These are phyloP conservation scores for Penicillium decumbens DNA, from an alignment of 2,329 filamentous ascomycete species.

Conservation along the genomic window DNA sequence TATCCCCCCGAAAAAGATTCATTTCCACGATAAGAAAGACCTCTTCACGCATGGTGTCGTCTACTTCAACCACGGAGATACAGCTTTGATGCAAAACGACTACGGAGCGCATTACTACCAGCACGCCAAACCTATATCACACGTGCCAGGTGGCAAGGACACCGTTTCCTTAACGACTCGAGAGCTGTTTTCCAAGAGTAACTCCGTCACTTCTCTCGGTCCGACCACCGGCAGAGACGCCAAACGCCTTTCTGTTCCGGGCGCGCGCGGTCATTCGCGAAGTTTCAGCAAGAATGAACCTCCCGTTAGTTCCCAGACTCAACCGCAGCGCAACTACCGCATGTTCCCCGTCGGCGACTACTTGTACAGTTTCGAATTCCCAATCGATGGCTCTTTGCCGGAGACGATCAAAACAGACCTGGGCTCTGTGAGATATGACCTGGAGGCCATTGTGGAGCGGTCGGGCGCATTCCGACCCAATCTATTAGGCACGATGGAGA, in stretches of 20 bases:
- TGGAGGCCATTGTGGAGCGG: slow-evolving; percentile 79
- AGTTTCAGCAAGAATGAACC: slow-evolving; percentile 79
- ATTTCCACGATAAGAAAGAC: slow-evolving; percentile 77
- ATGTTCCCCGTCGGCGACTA: slow-evolving; percentile 74
- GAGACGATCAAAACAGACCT: slow-evolving; percentile 86
- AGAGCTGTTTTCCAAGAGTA: slow-evolving; percentile 40
- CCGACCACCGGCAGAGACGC: slow-evolving; percentile 45
- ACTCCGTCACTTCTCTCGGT: slow-evolving; percentile 41
- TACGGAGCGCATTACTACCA: slow-evolving; percentile 62
- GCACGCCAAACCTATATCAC: slow-evolving; percentile 41
- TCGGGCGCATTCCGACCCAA: slow-evolving; percentile 88
- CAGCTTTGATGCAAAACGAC: slow-evolving; percentile 50
- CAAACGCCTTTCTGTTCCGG: slow-evolving; percentile 70
- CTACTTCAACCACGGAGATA: slow-evolving; percentile 71
- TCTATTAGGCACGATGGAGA: slow-evolving; percentile 73
- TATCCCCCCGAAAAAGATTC: slow-evolving; percentile 79
- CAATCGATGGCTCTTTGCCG: slow-evolving; percentile 68
- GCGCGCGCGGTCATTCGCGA: slow-evolving; percentile 73
- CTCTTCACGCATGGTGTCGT: slow-evolving; percentile 81
- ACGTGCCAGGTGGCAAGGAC: slow-evolving; percentile 27
- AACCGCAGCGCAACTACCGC: slow-evolving; percentile 76
- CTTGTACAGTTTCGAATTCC: slow-evolving; percentile 74
- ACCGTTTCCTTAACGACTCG: slow-evolving; percentile 30
- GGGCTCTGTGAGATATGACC: slow-evolving; percentile 79
- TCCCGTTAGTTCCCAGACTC: slow-evolving; percentile 50